Percentiles rank a stretch among this genome's conserved stretches.
Evolutionary conservation across 371 early-diverging fungal genomes (phyloP).

Genomic region (Blakeslea trispora): DNA sequence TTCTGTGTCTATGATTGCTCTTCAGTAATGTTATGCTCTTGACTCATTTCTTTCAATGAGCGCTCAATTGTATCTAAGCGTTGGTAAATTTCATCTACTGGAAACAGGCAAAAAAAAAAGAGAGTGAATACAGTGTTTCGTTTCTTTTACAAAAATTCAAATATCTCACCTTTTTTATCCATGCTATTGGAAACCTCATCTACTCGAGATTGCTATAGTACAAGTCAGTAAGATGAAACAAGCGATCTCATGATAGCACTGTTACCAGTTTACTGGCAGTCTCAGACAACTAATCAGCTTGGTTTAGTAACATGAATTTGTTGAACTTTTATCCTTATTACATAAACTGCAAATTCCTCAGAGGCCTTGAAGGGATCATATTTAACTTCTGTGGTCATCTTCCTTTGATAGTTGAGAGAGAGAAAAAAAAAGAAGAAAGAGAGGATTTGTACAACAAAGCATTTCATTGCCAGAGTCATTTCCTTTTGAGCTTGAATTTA

Average conservation of each 20-base stretch:
- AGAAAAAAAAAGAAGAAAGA: neutral
- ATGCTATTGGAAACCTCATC: slow-evolving; percentile 14
- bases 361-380: neutral
- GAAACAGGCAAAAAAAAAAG: neutral
- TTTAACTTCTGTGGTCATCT: neutral
- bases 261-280: slow-evolving; percentile 23
- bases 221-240: neutral
- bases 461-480: no score
- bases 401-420: slow-evolving; percentile 1
- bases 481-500: no score
- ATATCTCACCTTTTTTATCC: slow-evolving; percentile 16
- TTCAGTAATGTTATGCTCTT: slow-evolving; percentile 1
- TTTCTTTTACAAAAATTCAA: neutral
- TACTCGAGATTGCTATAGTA: slow-evolving; percentile 17
- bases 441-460: no score
- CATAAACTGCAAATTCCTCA: neutral
- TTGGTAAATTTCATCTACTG: neutral
- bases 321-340: neutral
- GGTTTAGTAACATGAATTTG: neutral
- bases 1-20: neutral
- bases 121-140: neutral
- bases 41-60: neutral
- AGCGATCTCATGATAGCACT: neutral
- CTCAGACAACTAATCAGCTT: slow-evolving; percentile 11
- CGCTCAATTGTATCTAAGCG: neutral